phyloP scores from a whole-genome alignment of 139 green algal species.

The Spirogloea muscicola region DNA sequence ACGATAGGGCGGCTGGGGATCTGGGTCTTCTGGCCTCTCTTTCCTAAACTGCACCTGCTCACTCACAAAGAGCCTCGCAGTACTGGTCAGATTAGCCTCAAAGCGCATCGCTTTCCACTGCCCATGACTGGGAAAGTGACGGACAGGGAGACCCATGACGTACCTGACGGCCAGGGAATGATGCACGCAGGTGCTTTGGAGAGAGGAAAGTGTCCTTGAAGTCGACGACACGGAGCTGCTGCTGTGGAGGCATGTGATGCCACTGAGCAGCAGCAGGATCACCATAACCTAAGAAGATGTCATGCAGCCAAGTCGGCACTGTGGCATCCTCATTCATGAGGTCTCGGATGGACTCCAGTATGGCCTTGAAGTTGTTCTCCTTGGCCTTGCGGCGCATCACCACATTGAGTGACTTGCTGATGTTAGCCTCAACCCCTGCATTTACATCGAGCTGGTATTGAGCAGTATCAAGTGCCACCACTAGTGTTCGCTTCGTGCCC shows the following conservation, averaged over 20 bases:
- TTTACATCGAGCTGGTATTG: constrained; percentile 90
- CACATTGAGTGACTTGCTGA: constrained; percentile 82
- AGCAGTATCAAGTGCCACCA: constrained; percentile 80
- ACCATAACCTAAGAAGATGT: constrained; percentile 96
- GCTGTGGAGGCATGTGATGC: constrained; percentile 23
- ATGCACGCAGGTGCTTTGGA: constrained; percentile 72
- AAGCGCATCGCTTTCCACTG: too few species aligned
- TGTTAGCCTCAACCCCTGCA: neutral
- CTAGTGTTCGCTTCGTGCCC: constrained; percentile 72
- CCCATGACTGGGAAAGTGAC: too few species aligned
- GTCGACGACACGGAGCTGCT: constrained; percentile 68
- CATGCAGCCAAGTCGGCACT: constrained; percentile 87
- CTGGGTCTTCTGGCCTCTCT: constrained; percentile 1
- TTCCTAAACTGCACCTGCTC: constrained; percentile 26
- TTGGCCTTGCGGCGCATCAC: constrained; percentile 82
- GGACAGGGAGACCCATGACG: too few species aligned
- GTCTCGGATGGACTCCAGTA: constrained; percentile 93
- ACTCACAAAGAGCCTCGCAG: too few species aligned
- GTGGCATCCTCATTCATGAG: constrained; percentile 78
- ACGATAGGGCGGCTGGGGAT: constrained; percentile 68
- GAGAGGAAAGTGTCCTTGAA: constrained; percentile 97
- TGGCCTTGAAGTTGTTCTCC: constrained; percentile 98
- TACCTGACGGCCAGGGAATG: constrained; percentile 75
- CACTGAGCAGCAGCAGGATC: constrained; percentile 70
- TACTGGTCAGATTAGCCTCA: too few species aligned